These are phyloP conservation scores for Ulota crispa DNA, from an alignment of 225 moss, liverwort and hornwort species.

Conservation along the genomic window DNA sequence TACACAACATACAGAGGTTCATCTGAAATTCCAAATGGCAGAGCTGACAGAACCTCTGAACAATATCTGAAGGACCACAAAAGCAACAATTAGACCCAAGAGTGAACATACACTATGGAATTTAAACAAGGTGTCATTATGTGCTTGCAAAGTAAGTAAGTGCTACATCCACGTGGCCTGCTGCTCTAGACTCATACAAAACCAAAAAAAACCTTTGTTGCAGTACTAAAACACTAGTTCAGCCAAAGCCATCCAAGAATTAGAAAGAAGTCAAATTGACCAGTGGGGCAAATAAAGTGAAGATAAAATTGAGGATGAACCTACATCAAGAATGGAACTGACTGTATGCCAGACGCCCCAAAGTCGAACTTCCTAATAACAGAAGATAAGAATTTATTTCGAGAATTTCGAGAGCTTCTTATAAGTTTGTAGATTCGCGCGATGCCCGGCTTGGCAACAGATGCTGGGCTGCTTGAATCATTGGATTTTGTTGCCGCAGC, in stretches of 20 bases:
- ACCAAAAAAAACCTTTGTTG: not conserved
- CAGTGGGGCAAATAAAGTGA: not conserved
- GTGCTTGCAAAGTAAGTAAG: not conserved
- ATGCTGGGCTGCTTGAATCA: constrained; percentile 49
- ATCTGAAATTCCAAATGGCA: constrained; percentile 86
- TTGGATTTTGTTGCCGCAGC: constrained; percentile 30
- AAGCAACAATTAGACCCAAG: constrained; percentile 22
- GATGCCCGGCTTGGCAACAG: constrained; percentile 81
- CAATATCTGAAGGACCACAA: constrained; percentile 60
- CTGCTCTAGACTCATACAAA: not conserved
- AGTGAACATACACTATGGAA: not conserved
- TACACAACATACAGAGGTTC: constrained; percentile 92
- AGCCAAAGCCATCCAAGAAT: not conserved
- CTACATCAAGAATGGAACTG: constrained; percentile 80
- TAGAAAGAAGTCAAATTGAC: not conserved
- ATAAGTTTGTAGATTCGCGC: constrained; percentile 94
- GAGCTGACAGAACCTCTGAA: constrained; percentile 78
- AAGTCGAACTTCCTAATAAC: constrained; percentile 89
- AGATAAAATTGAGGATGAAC: constrained; percentile 21
- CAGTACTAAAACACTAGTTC: not conserved
- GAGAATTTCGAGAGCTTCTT: constrained; percentile 68
- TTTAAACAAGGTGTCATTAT: not conserved
- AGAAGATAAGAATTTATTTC: constrained; percentile 90
- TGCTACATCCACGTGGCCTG: not conserved
- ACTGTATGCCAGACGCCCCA: constrained; percentile 64